phyloP scores from a whole-genome alignment of 1,284 basidiomycete species.

The Cryptococcus amylolentus region DNA sequence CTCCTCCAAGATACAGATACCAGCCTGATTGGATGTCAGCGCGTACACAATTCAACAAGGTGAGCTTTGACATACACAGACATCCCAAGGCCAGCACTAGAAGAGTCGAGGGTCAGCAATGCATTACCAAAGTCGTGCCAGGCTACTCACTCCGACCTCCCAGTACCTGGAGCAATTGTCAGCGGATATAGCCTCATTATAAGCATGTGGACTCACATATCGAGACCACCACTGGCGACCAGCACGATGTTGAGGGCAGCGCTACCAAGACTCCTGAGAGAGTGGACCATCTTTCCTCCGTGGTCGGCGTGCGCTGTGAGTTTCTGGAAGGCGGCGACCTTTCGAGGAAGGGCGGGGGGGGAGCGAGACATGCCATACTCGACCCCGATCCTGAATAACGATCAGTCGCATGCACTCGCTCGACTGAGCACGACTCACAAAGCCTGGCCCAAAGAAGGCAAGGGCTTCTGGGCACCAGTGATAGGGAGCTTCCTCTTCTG shows the following conservation, averaged over 20 bases:
- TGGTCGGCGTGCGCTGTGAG: slow-evolving; percentile 69
- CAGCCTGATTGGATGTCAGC: slow-evolving; percentile 55
- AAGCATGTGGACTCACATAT: slow-evolving; percentile 57
- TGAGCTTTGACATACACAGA: slow-evolving; percentile 60
- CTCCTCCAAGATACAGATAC: slow-evolving; percentile 87
- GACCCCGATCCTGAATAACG: slow-evolving; percentile 59
- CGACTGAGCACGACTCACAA: slow-evolving; percentile 47
- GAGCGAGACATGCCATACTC: slow-evolving; percentile 79
- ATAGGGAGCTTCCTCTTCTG: slow-evolving; percentile 61
- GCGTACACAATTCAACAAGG: neutral
- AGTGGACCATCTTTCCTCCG: slow-evolving; percentile 83
- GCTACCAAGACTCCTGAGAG: slow-evolving; percentile 75
- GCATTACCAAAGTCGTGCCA: neutral
- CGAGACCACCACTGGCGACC: slow-evolving; percentile 78
- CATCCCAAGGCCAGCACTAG: slow-evolving; percentile 73
- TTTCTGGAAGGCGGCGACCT: slow-evolving; percentile 67
- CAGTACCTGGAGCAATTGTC: slow-evolving; percentile 51
- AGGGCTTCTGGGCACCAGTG: slow-evolving; percentile 67
- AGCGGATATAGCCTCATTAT: neutral
- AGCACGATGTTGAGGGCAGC: slow-evolving; percentile 78
- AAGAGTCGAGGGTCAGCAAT: neutral
- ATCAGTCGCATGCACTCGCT: neutral
- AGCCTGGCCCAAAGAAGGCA: slow-evolving; percentile 72
- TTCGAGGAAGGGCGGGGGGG: slow-evolving; percentile 68
- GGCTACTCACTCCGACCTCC: slow-evolving; percentile 69